These are phyloP conservation scores for Xylaria sp. DNA, from an alignment of 2,329 filamentous ascomycete species.

Conservation along the genomic window DNA sequence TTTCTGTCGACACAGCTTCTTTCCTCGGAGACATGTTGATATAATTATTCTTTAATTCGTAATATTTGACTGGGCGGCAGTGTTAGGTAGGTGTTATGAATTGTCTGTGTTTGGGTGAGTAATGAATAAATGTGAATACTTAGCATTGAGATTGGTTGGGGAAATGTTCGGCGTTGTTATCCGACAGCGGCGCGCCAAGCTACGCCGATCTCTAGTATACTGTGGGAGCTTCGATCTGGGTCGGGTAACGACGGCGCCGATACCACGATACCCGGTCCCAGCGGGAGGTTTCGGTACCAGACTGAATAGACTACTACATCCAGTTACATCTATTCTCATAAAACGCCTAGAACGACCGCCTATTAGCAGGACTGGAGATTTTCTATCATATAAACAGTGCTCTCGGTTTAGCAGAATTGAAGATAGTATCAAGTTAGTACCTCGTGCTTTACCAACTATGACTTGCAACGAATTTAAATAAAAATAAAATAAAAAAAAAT, in stretches of 20 bases:
- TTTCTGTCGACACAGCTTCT: constrained; percentile 55
- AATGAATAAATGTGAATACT: background rate
- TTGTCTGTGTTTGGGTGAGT: background rate
- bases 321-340: too few species aligned
- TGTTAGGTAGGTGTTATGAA: background rate
- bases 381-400: too few species aligned
- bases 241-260: background rate
- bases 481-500: too few species aligned
- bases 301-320: too few species aligned
- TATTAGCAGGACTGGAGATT: too few species aligned
- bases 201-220: too few species aligned
- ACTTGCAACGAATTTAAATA: too few species aligned
- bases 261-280: background rate
- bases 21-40: constrained; percentile 36
- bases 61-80: background rate
- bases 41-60: background rate
- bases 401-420: too few species aligned
- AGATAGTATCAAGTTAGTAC: too few species aligned
- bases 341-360: too few species aligned
- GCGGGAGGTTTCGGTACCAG: too few species aligned
- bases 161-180: constrained; percentile 1
- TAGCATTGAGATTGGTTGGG: background rate
- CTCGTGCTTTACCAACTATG: too few species aligned
- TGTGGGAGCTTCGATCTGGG: background rate
- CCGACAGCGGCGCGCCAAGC: background rate